These are phyloP conservation scores for Globisporangium cylindrosporum DNA, from an alignment of 352 stramenopile genomes.

Conservation along the genomic window DNA sequence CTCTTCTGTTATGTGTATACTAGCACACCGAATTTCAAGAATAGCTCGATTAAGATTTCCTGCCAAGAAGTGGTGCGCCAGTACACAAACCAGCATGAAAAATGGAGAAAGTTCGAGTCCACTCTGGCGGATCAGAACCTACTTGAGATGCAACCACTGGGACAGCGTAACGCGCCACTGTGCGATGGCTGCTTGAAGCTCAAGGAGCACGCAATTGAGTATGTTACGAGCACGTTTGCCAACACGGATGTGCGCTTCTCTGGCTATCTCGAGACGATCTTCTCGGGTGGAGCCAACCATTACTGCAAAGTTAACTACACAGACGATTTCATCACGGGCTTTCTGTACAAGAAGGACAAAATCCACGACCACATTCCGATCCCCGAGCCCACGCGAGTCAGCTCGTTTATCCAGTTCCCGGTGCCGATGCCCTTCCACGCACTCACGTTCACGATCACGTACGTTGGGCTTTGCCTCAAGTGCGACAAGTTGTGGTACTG, in stretches of 20 bases:
- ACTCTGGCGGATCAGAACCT: slow-evolving; percentile 76
- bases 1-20: background rate
- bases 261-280: slow-evolving; percentile 84
- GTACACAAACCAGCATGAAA: slow-evolving; percentile 65
- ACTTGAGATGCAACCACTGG: slow-evolving; percentile 77
- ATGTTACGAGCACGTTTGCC: slow-evolving; percentile 64
- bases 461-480: slow-evolving; percentile 81
- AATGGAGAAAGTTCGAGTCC: slow-evolving; percentile 76
- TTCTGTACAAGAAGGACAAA: slow-evolving; percentile 91
- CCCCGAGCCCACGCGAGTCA: slow-evolving; percentile 79
- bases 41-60: slow-evolving; percentile 44
- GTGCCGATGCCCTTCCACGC: slow-evolving; percentile 88
- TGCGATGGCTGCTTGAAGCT: slow-evolving; percentile 80
- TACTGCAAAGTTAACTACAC: slow-evolving; percentile 85
- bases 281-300: slow-evolving; percentile 72
- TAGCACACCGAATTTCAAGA: slow-evolving; percentile 72
- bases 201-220: slow-evolving; percentile 76
- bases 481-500: slow-evolving; percentile 89
- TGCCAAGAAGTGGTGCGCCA: slow-evolving; percentile 80
- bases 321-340: slow-evolving; percentile 84
- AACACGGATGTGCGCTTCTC: slow-evolving; percentile 62
- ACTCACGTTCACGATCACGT: slow-evolving; percentile 84
- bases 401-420: slow-evolving; percentile 87
- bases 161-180: slow-evolving; percentile 75
- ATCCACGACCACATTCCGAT: slow-evolving; percentile 89